Evolutionary conservation across 106 monocot genomes (phyloP).

Genomic region (Agapanthus africanus): DNA sequence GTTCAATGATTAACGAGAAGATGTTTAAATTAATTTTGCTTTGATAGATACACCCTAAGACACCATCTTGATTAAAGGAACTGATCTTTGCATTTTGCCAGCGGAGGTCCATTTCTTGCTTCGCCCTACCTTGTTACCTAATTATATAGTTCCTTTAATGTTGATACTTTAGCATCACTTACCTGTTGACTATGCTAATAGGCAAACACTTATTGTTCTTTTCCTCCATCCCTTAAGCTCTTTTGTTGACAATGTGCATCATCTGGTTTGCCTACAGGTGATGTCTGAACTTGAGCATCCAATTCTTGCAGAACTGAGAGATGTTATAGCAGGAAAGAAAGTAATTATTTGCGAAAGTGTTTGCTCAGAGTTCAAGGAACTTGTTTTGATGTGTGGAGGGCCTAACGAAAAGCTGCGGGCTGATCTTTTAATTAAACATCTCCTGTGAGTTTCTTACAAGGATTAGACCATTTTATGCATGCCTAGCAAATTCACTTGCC

Average conservation of each 20-base stretch:
- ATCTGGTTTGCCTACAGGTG: slow-evolving; percentile 26
- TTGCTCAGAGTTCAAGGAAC: slow-evolving; percentile 63
- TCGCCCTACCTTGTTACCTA: no score
- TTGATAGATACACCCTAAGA: no score
- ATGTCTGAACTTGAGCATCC: slow-evolving; percentile 66
- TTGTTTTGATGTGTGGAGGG: slow-evolving; percentile 77
- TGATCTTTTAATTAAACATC: slow-evolving; percentile 33
- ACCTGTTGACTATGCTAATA: no score
- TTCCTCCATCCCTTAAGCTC: not conserved
- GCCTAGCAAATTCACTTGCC: not conserved
- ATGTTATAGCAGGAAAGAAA: slow-evolving; percentile 42
- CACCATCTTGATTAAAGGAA: no score
- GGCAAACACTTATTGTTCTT: no score
- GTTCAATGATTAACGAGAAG: no score
- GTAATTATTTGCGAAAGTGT: slow-evolving; percentile 73
- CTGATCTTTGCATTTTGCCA: no score
- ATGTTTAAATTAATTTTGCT: no score
- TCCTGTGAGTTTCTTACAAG: slow-evolving; percentile 44
- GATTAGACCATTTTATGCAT: not conserved
- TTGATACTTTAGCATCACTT: no score
- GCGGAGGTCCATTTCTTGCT: no score
- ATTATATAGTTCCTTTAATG: no score
- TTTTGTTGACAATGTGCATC: not conserved
- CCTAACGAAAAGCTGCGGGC: slow-evolving; percentile 67
- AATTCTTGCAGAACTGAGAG: slow-evolving; percentile 49